Base-by-base conservation (phyloP, 1,139 yeast species). In the Blastobotrys petasosporus region DNA sequence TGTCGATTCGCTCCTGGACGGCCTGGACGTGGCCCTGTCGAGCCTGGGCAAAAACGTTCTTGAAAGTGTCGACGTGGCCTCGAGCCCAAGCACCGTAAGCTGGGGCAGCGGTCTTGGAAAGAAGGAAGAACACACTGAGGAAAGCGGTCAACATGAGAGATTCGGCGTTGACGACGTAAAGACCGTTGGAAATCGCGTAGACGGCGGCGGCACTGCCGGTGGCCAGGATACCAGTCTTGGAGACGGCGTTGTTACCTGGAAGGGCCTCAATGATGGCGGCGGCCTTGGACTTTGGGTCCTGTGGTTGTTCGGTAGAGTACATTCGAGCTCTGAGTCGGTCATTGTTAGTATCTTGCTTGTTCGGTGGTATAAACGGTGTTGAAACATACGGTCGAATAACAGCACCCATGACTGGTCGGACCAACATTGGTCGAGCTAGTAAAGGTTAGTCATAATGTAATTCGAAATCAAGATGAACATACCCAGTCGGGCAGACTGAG, bases 221-320 rank as follows among this genome's bases (percentile, higher is more conserved):
- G 62, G 97, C 97, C 65, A 92, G 75, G 64, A 90, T 78, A 64
- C 97, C 96, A 56, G 97, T 88, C 79, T 92, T 92, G 58, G 97
- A 79, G 60, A 92, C 71, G 60, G 80, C 75, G 63, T 79, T 80
- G 80, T 80, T 84, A 68, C 97, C 97, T 68, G 98, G 98, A 61
- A 92, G 74, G 56, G 96, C 87, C 62, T 86, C 90, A 62, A 92
- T 79, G 69, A 92, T 81, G 51, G 96, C 80, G 63, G 78, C 71
- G 53, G 98, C 98, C 77, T 86, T 87, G 63, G 83, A 77, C 76
- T 87, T 85, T 68, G 97, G 97, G 63, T 88, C 96, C 39, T 37
- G 36, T 28, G 44, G 47, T 28, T 64, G 62, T 57, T 65, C 58
- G 39, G 68, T 55, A 45, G 73, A 62, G 60, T 66, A 77, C 51